These are phyloP conservation scores for Coniochaeta sp. DNA, from an alignment of 2,329 filamentous ascomycete genomes.

Conservation along the genomic window DNA sequence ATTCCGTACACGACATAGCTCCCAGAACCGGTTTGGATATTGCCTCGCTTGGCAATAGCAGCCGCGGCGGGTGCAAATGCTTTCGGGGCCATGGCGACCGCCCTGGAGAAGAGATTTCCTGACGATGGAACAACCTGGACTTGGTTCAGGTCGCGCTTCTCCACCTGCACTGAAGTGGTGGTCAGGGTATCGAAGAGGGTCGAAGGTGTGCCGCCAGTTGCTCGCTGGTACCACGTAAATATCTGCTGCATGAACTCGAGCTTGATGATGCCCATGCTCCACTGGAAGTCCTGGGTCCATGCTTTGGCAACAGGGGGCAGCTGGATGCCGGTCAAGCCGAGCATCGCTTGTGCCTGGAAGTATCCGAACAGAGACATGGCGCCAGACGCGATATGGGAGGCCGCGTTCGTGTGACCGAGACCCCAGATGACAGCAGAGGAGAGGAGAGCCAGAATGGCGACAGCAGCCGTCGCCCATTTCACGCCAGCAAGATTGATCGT, in stretches of 20 bases:
- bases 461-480: constrained; percentile 72
- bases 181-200: constrained; percentile 63
- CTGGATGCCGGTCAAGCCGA: constrained; percentile 67
- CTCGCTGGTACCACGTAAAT: constrained; percentile 82
- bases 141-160: constrained; percentile 35
- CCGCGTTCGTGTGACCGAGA: constrained; percentile 78
- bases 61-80: constrained; percentile 9
- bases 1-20: constrained; percentile 62
- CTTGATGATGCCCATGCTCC: constrained; percentile 84
- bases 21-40: constrained; percentile 33
- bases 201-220: constrained; percentile 72
- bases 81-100: constrained; percentile 25
- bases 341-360: constrained; percentile 80
- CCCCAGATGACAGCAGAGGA: constrained; percentile 77
- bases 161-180: constrained; percentile 66
- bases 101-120: constrained; percentile 36
- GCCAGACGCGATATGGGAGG: constrained; percentile 79
- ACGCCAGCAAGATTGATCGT: constrained; percentile 76
- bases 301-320: constrained; percentile 74
- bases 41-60: constrained; percentile 25
- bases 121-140: constrained; percentile 22
- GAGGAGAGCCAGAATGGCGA: constrained; percentile 67
- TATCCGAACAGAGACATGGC: constrained; percentile 78
- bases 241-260: constrained; percentile 71
- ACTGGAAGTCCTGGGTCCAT: constrained; percentile 89